phyloP scores from a whole-genome alignment of 352 stramenopile species.

The Globisporangium nodosum region DNA sequence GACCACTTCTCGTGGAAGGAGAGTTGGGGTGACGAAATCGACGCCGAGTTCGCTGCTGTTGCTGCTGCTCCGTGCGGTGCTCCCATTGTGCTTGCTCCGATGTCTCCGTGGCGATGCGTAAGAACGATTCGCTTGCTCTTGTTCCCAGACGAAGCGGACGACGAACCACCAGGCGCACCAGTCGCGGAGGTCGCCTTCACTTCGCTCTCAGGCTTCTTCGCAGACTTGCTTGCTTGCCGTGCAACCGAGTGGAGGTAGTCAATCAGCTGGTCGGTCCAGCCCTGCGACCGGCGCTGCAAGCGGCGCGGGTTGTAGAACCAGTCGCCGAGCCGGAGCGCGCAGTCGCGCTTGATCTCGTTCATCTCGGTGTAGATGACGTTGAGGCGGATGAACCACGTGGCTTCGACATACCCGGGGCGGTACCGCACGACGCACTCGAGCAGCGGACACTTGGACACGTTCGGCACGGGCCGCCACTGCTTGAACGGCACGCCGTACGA shows the following conservation, averaged over 20 bases:
- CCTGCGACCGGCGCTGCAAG: constrained; percentile 58
- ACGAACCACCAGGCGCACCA: background rate
- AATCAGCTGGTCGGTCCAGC: constrained; percentile 79
- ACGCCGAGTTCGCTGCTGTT: constrained; percentile 3
- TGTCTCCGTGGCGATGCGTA: constrained; percentile 30
- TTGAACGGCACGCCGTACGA: constrained; percentile 78
- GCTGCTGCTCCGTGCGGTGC: background rate
- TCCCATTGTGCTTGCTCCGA: constrained; percentile 6
- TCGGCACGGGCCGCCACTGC: constrained; percentile 69
- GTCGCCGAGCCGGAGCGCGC: constrained; percentile 47
- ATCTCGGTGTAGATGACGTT: constrained; percentile 88
- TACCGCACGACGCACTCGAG: constrained; percentile 77
- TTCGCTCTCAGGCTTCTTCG: constrained; percentile 17
- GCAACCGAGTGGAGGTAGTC: constrained; percentile 66
- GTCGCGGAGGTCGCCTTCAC: constrained; percentile 8
- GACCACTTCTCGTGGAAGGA: constrained; percentile 74
- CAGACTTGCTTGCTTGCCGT: constrained; percentile 33
- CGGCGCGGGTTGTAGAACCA: constrained; percentile 80
- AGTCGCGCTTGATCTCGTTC: constrained; percentile 76
- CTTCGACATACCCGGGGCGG: constrained; percentile 56
- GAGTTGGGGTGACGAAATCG: constrained; percentile 21
- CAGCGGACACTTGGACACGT: constrained; percentile 74
- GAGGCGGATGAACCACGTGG: constrained; percentile 79
- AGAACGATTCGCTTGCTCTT: constrained; percentile 7
- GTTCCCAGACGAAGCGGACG: background rate